These are phyloP conservation scores for Rubroboletus satanas DNA, from an alignment of 768 basidiomycete genomes.

Conservation along the genomic window DNA sequence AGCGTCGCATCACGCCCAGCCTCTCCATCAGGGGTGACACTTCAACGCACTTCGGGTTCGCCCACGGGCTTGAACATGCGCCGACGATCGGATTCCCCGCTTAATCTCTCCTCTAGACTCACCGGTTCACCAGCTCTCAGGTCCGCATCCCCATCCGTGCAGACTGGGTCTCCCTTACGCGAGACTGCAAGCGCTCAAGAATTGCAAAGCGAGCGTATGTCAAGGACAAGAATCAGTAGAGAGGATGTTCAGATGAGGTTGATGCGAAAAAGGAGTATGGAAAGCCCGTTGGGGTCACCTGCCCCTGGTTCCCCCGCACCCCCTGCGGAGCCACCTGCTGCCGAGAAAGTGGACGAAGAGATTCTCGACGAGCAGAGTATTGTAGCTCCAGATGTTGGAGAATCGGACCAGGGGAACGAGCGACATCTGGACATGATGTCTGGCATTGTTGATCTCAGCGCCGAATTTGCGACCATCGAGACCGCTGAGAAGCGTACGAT, in stretches of 20 bases:
- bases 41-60: conserved; percentile 19
- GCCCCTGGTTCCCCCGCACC: conserved; percentile 9
- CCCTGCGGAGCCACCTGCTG: not conserved
- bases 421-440: conserved; percentile 40
- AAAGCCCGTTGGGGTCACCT: conserved; percentile 37
- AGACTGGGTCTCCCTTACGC: conserved; percentile 29
- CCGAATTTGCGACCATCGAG: conserved; percentile 49
- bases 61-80: conserved; percentile 15
- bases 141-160: conserved; percentile 19
- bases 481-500: conserved; percentile 42
- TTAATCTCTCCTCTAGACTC: conserved; percentile 13
- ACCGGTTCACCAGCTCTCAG: conserved; percentile 19
- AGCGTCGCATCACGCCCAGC: conserved; percentile 1
- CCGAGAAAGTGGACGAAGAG: not conserved
- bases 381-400: not conserved
- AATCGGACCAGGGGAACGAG: conserved; percentile 22
- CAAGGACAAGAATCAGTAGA: conserved; percentile 46
- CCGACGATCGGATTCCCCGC: conserved; percentile 24
- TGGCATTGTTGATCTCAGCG: conserved; percentile 36
- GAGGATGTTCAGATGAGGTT: conserved; percentile 52
- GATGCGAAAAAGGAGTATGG: conserved; percentile 40
- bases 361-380: not conserved
- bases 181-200: conserved; percentile 23
- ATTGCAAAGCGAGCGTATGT: conserved; percentile 16
- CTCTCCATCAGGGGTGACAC: conserved; percentile 8